Conservation (phyloP, 306 rosid genomes). For the Sicyos baderoa region DNA sequence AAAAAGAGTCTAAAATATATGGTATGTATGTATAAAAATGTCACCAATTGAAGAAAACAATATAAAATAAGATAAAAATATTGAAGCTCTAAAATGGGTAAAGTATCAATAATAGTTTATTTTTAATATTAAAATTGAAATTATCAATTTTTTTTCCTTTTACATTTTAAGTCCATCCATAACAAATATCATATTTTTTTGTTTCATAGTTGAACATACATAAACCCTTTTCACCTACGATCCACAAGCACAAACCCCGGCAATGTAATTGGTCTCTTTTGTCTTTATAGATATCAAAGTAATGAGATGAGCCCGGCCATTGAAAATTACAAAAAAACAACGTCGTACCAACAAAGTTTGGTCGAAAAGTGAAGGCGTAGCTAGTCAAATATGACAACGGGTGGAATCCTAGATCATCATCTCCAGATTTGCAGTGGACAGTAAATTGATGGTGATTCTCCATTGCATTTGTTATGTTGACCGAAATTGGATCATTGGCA, state of each 20-base stretch:
- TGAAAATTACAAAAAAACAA: not conserved
- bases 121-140: too few relatives aligned
- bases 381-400: not conserved
- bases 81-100: too few relatives aligned
- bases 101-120: too few relatives aligned
- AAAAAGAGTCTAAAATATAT: too few relatives aligned
- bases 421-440: constrained; percentile 13
- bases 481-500: not conserved
- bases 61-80: too few relatives aligned
- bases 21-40: too few relatives aligned
- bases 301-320: not conserved
- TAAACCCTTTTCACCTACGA: not conserved
- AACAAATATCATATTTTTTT: not conserved
- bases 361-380: constrained; percentile 14
- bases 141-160: too few relatives aligned
- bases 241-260: not conserved
- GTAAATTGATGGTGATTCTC: not conserved
- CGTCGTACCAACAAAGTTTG: not conserved
- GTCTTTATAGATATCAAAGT: not conserved
- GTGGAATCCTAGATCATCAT: constrained; percentile 19
- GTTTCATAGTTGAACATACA: not conserved
- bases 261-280: not conserved
- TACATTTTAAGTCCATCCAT: not conserved
- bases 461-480: constrained; percentile 13
- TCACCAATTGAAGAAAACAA: too few relatives aligned